Percentiles rank a stretch among this genome's conserved stretches.
Evolutionary conservation across 805 yeast genomes (phyloP).

Genomic region (Monosporozyma yasuniensis): DNA sequence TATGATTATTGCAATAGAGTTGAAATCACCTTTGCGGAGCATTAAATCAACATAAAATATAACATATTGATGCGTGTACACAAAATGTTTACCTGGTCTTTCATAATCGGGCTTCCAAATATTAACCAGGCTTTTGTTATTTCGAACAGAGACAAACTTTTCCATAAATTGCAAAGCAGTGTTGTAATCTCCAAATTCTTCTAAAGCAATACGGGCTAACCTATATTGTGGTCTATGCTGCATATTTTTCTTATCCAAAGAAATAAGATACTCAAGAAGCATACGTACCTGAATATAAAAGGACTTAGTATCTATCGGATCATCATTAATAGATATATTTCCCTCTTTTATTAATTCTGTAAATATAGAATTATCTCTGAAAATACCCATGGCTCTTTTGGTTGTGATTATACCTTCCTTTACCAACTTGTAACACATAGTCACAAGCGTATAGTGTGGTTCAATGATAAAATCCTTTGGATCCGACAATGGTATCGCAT

Average conservation of each 20-base stretch:
- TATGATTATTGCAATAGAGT: slow-evolving; percentile 48
- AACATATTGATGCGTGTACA: slow-evolving; percentile 63
- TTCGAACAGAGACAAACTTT: slow-evolving; percentile 52
- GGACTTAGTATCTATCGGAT: slow-evolving; percentile 10
- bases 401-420: slow-evolving; percentile 30
- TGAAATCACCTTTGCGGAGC: slow-evolving; percentile 45
- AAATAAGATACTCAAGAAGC: slow-evolving; percentile 39
- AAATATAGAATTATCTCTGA: slow-evolving; percentile 33
- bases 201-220: slow-evolving; percentile 51
- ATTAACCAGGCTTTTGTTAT: slow-evolving; percentile 62
- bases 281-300: slow-evolving; percentile 37
- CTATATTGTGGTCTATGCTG: slow-evolving; percentile 78
- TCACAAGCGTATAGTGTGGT: slow-evolving; percentile 63
- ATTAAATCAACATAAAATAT: slow-evolving; percentile 52
- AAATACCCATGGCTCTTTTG: slow-evolving; percentile 31
- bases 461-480: slow-evolving; percentile 56
- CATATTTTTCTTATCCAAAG: slow-evolving; percentile 78
- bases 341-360: slow-evolving; percentile 8
- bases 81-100: slow-evolving; percentile 87
- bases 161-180: slow-evolving; percentile 60
- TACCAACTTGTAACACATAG: slow-evolving; percentile 50
- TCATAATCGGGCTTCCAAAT: slow-evolving; percentile 94
- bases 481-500: slow-evolving; percentile 32
- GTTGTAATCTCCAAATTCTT: slow-evolving; percentile 42
- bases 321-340: neutral